A percentile compares a stretch with the other conserved stretches of the same genome.
Conservation (phyloP, 495 filamentous ascomycete genomes). For the Elasticomyces elasticus region DNA sequence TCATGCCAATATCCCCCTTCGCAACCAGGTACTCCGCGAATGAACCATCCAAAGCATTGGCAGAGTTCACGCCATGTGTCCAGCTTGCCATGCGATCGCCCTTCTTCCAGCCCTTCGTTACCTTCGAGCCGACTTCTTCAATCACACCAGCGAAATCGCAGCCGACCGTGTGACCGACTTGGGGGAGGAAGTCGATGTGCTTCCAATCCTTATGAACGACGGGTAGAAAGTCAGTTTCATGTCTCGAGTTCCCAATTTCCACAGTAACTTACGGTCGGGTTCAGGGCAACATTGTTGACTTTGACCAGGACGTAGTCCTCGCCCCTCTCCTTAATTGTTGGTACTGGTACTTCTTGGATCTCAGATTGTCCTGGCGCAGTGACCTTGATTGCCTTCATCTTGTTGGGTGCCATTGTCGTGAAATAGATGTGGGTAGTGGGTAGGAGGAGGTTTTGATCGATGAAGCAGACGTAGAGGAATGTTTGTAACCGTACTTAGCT, state of each 20-base stretch:
- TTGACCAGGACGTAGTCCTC: conserved; percentile 43
- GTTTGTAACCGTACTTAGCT: no score
- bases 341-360: conserved; percentile 23
- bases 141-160: conserved; percentile 50
- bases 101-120: conserved; percentile 36
- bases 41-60: conserved; percentile 41
- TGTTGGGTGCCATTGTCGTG: conserved; percentile 17
- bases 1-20: conserved; percentile 42
- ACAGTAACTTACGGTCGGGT: no score
- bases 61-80: conserved; percentile 40
- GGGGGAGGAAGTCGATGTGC: conserved; percentile 32
- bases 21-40: conserved; percentile 40
- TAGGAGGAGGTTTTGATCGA: no score
- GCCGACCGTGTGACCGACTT: conserved; percentile 36
- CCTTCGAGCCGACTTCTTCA: conserved; percentile 42
- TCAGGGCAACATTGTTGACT: conserved; percentile 42
- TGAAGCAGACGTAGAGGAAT: no score
- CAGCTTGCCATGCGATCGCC: conserved; percentile 48
- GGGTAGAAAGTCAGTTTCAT: conserved; percentile 12
- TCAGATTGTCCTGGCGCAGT: conserved; percentile 12
- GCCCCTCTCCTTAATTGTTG: conserved; percentile 19
- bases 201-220: conserved; percentile 45
- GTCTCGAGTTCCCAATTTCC: conserved; percentile 41
- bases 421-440: not conserved
- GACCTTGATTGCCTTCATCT: conserved; percentile 28